Base-by-base conservation (phyloP, 371 early-diverging fungal species). In the Mucor saturninus region DNA sequence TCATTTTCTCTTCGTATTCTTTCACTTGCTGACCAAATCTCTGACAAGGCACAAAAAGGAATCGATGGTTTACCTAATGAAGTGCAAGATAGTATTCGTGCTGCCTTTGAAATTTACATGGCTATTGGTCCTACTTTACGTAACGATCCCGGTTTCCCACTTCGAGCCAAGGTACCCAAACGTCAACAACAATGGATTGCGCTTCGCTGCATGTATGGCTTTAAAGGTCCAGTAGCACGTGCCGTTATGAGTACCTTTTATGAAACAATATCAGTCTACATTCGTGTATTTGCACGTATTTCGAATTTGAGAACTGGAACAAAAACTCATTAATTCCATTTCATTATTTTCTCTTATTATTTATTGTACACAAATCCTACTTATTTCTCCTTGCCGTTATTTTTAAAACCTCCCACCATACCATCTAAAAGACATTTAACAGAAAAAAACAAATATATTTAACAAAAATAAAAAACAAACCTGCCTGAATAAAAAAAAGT, bases 71-170 rank as follows among this genome's bases (percentile, higher is more conserved):
- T 84, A 15, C 82, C 84, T 14, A 64, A 58, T 8, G 71, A 72
- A 54, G 69, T 75, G 0, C 78, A 74, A 35, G 67, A 68, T 29
- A 73, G 80, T 49, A 74, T 81, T 21, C 69, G 74, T 7, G 74
- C 79, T 21, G 85, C 85, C 31, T 75, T 79, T 57, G 73, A 71
- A 30, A 77, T 82, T 38, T 84, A 84, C 42, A 62, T 67, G 67
- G 75, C 68, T 5, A 84, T 84, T 54, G 77, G 80, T 8, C 72
- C 76, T 8, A 63, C 65, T 13, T 38, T 81, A 14, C 56, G 71
- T 5, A 55, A 60, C 9, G 64, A 71, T 15, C 55, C 61, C 3
- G 74, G 64, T 7, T 84, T 79, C 28, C 81, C 81, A 13, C 35
- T 73, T 8, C 71, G 85, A 15, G 74, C 78, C 31, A 73, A 71